A percentile compares a stretch with the other conserved stretches of the same genome.
phyloP scores from a whole-genome alignment of 331 rosid species.

The Pyracantha coccinea region DNA sequence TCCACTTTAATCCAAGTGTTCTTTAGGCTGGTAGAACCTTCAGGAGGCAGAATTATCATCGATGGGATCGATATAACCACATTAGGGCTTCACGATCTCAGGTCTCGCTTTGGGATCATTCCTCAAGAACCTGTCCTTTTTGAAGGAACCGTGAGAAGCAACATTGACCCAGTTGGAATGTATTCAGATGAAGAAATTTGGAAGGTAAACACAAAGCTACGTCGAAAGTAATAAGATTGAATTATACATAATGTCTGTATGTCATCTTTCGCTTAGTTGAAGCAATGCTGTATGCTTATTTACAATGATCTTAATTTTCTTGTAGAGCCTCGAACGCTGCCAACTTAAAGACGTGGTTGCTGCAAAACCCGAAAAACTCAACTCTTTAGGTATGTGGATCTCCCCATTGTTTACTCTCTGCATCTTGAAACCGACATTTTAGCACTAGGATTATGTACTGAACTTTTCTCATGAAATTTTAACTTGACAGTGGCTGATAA shows the following conservation, averaged over 20 bases:
- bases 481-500: conserved; percentile 41
- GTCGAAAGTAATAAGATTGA: conserved; percentile 19
- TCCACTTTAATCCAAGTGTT: conserved; percentile 85
- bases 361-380: conserved; percentile 63
- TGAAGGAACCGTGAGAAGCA: conserved; percentile 83
- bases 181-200: conserved; percentile 81
- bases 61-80: conserved; percentile 62
- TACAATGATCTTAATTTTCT: background rate
- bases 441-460: background rate
- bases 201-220: conserved; percentile 45
- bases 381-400: conserved; percentile 42
- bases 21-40: conserved; percentile 88
- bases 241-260: conserved; percentile 22
- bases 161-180: conserved; percentile 61
- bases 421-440: background rate
- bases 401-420: background rate
- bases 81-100: conserved; percentile 79
- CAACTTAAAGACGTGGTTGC: conserved; percentile 76
- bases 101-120: conserved; percentile 87
- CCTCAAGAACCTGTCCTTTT: conserved; percentile 97
- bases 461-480: background rate
- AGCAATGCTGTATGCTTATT: background rate
- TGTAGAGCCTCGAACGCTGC: conserved; percentile 74
- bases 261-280: background rate
- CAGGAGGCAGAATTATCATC: conserved; percentile 66